These are phyloP conservation scores for Phytopythium helicoides DNA, from an alignment of 352 stramenopile genomes.

Conservation along the genomic window DNA sequence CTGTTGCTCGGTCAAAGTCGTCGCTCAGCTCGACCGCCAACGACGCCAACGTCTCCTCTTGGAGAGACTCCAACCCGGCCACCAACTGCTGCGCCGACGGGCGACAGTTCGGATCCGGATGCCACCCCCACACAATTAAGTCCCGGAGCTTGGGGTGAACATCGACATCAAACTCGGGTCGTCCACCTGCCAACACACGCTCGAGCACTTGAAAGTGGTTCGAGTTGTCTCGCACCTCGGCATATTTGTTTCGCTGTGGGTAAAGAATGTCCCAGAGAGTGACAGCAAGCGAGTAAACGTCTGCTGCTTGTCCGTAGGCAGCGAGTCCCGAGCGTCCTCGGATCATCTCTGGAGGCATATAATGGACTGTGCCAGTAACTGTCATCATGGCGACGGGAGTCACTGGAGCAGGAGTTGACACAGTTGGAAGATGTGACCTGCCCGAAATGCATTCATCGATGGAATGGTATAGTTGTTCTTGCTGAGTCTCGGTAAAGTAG, in stretches of 20 bases:
- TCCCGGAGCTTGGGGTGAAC: conserved; percentile 46
- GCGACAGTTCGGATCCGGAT: conserved; percentile 41
- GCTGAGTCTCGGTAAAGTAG: conserved; percentile 13
- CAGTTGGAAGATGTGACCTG: too few relatives aligned
- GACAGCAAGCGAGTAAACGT: conserved; percentile 69
- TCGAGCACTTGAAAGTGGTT: conserved; percentile 61
- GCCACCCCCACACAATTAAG: conserved; percentile 56
- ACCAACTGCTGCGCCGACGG: conserved; percentile 53
- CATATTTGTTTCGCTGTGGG: conserved; percentile 54
- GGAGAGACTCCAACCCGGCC: conserved; percentile 40
- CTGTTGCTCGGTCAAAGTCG: conserved; percentile 25
- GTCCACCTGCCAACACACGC: conserved; percentile 37
- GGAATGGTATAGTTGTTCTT: too few relatives aligned
- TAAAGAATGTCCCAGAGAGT: conserved; percentile 75
- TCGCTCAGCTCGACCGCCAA: conserved; percentile 50
- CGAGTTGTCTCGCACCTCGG: conserved; percentile 15
- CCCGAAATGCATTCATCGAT: too few relatives aligned
- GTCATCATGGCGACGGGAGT: conserved; percentile 59
- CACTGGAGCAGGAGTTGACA: too few relatives aligned
- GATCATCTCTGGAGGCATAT: conserved; percentile 80
- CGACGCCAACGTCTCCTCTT: conserved; percentile 53
- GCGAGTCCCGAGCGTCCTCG: conserved; percentile 42
- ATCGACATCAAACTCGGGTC: conserved; percentile 35
- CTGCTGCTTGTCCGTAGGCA: conserved; percentile 56
- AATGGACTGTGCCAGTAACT: conserved; percentile 64